Conservation (phyloP, 176 grass and related monocot genomes). For the Tuctoria greenei region DNA sequence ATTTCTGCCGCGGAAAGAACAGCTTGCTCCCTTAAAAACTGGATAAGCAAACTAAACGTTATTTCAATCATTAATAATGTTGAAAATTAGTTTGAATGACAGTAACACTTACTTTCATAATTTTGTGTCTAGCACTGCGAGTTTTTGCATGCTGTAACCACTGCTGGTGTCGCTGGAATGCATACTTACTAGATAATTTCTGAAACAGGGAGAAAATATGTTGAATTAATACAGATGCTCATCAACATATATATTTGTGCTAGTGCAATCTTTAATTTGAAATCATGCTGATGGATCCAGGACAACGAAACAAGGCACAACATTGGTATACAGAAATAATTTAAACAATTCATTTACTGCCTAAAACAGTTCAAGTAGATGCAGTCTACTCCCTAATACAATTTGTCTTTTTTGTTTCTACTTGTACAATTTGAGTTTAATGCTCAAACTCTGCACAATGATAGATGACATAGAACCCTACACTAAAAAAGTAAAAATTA, state of each 20-base stretch:
- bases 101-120: slow-evolving; percentile 74
- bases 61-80: slow-evolving; percentile 22
- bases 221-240: slow-evolving; percentile 33
- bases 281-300: slow-evolving; percentile 6
- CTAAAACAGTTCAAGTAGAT: no score
- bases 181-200: slow-evolving; percentile 84
- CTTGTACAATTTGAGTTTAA: no score
- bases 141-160: slow-evolving; percentile 95
- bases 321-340: neutral
- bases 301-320: neutral
- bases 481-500: no score
- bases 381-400: no score
- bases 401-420: no score
- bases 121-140: slow-evolving; percentile 93
- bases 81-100: slow-evolving; percentile 15
- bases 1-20: slow-evolving; percentile 74
- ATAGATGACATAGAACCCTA: no score
- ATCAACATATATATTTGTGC: neutral
- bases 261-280: neutral
- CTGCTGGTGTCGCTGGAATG: slow-evolving; percentile 80
- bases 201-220: slow-evolving; percentile 38
- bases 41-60: slow-evolving; percentile 35
- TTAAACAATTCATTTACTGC: no score
- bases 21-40: slow-evolving; percentile 93
- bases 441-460: no score